Evolutionary conservation across 164 flowering plant species (phyloP).

Genomic region (Tinospora cordifolia): DNA sequence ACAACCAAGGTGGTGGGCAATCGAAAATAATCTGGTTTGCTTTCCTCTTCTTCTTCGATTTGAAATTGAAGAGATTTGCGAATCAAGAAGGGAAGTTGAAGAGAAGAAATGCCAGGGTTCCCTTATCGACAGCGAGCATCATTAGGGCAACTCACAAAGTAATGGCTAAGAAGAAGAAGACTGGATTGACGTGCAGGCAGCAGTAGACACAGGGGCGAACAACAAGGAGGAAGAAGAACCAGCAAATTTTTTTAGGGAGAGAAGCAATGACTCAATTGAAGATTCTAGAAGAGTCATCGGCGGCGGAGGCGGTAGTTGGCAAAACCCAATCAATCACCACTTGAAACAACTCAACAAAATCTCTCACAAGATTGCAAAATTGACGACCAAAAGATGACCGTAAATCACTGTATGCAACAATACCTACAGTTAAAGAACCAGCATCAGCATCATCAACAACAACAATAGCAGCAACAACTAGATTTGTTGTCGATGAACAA

Average conservation of each 20-base stretch:
- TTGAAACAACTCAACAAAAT: conserved; percentile 51
- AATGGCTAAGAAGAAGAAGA: too few species aligned
- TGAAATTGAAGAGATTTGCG: conserved; percentile 29
- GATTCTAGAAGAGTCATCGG: neutral
- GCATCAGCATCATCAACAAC: conserved; percentile 12
- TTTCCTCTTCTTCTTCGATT: conserved; percentile 30
- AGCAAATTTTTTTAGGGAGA: neutral
- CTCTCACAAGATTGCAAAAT: conserved; percentile 74
- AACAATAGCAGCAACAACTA: conserved; percentile 15
- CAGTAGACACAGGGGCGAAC: too few species aligned
- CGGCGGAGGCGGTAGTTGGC: neutral
- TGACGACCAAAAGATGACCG: conserved; percentile 17
- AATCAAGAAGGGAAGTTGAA: conserved; percentile 11
- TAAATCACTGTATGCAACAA: neutral
- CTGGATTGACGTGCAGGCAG: too few species aligned
- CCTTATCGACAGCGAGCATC: conserved; percentile 40
- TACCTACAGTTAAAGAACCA: conserved; percentile 40
- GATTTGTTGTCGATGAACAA: too few species aligned
- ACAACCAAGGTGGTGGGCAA: too few species aligned
- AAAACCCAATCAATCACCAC: conserved; percentile 19
- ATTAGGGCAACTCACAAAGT: too few species aligned
- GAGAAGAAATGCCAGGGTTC: conserved; percentile 31
- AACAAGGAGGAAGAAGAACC: neutral
- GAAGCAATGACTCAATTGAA: neutral
- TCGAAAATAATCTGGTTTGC: too few species aligned